A percentile compares a stretch with the other conserved stretches of the same genome.
Conservation (phyloP, 2,329 filamentous ascomycete genomes). For the Phyllachora maydis region DNA sequence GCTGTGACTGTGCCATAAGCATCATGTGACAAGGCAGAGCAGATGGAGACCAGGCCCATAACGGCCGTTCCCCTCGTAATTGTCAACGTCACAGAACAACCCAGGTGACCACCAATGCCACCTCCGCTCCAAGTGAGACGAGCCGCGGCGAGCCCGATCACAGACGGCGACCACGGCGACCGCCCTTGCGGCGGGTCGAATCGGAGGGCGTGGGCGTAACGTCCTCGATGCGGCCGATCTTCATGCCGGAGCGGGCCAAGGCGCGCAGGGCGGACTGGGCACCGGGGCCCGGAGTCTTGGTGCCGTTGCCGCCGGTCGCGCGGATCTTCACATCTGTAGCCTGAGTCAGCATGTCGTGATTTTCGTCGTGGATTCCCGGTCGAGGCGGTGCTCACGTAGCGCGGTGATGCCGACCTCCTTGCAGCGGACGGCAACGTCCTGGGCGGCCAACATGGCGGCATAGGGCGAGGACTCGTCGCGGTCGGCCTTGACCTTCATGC, state of each 20-base stretch:
- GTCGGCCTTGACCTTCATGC: conserved; percentile 99
- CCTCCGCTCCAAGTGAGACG: conserved; percentile 8
- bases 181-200: conserved; percentile 98
- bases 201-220: conserved; percentile 98
- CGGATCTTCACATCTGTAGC: too few species aligned
- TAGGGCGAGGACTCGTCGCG: conserved; percentile 99
- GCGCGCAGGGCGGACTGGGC: conserved; percentile 98
- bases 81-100: conserved; percentile 43
- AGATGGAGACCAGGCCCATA: conserved; percentile 44
- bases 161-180: conserved; percentile 99
- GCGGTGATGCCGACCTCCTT: conserved; percentile 61
- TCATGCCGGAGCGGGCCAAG: conserved; percentile 97
- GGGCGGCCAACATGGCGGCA: conserved; percentile 99
- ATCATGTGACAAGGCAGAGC: conserved; percentile 28
- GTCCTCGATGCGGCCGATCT: conserved; percentile 98
- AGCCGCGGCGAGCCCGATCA: conserved; percentile 29
- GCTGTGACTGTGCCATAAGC: conserved; percentile 16
- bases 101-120: conserved; percentile 21
- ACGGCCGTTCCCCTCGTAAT: conserved; percentile 52
- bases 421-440: conserved; percentile 83
- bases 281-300: conserved; percentile 98
- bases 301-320: conserved; percentile 95
- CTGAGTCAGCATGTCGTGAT: too few species aligned
- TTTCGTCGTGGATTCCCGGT: too few species aligned
- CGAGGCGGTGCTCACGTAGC: too few species aligned